Conservation (phyloP, 768 basidiomycete species). For the Boletus huronensis region DNA sequence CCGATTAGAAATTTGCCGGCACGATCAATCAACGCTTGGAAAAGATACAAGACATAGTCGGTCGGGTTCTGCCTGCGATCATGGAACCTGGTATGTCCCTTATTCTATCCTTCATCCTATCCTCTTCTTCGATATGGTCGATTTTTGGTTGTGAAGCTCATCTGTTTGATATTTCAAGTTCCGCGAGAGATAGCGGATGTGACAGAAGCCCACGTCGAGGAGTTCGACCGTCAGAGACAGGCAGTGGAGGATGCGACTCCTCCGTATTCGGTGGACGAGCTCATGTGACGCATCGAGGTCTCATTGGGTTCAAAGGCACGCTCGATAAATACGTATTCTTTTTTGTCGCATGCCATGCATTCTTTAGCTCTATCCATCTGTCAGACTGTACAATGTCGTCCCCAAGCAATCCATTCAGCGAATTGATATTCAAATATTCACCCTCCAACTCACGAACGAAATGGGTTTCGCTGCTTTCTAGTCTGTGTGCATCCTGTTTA, state of each 20-base stretch:
- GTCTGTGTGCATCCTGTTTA: not conserved
- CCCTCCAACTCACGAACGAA: too few species aligned
- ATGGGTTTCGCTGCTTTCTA: too few species aligned
- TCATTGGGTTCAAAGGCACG: too few species aligned
- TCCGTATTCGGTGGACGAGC: slow-evolving; percentile 10
- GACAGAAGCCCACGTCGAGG: slow-evolving; percentile 11
- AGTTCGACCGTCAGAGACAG: slow-evolving; percentile 5
- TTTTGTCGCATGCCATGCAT: too few species aligned
- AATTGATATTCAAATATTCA: too few species aligned
- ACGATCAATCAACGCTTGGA: slow-evolving; percentile 15
- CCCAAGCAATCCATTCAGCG: too few species aligned
- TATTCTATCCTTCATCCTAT: not conserved
- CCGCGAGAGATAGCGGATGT: slow-evolving; percentile 11
- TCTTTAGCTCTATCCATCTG: too few species aligned
- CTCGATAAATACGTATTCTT: too few species aligned
- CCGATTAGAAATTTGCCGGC: slow-evolving; percentile 7
- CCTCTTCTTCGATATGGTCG: not conserved
- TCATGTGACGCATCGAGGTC: slow-evolving; percentile 5
- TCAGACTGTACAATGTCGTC: too few species aligned
- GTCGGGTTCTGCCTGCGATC: slow-evolving; percentile 11
- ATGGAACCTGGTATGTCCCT: slow-evolving; percentile 6
- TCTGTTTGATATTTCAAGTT: not conserved
- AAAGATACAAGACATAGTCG: slow-evolving; percentile 12
- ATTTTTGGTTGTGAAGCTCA: not conserved
- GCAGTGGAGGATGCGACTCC: slow-evolving; percentile 1